These are phyloP conservation scores for Xylariaceae sp. DNA, from an alignment of 2,329 filamentous ascomycete species.

Conservation along the genomic window DNA sequence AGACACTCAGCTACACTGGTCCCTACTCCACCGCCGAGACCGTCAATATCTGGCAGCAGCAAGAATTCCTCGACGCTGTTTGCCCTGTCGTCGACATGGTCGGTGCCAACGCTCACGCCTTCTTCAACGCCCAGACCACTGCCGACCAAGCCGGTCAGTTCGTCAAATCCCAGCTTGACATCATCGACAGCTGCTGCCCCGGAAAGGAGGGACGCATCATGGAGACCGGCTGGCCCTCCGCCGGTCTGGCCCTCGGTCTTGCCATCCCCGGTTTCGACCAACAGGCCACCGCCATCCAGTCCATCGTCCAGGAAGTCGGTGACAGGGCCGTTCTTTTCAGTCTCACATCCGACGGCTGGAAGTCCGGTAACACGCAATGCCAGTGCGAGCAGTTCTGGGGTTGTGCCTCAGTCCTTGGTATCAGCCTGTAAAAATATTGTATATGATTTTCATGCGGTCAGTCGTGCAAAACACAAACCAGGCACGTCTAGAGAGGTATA, in stretches of 20 bases:
- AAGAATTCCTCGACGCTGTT: slow-evolving; percentile 52
- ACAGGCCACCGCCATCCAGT: slow-evolving; percentile 67
- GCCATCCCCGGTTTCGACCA: slow-evolving; percentile 62
- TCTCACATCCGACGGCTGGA: slow-evolving; percentile 76
- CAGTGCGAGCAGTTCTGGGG: slow-evolving; percentile 70
- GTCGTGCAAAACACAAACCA: background rate
- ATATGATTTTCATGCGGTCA: background rate
- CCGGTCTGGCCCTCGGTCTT: slow-evolving; percentile 63
- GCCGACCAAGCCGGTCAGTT: slow-evolving; percentile 69
- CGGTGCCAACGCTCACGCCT: slow-evolving; percentile 85
- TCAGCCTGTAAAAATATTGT: slow-evolving; percentile 23
- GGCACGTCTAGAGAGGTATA: background rate
- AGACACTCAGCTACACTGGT: slow-evolving; percentile 66
- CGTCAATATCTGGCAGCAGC: slow-evolving; percentile 67
- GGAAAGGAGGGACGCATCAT: slow-evolving; percentile 72
- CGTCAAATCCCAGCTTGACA: slow-evolving; percentile 64
- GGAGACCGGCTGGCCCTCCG: slow-evolving; percentile 84
- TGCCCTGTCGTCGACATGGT: slow-evolving; percentile 73
- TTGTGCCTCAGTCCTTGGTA: slow-evolving; percentile 24
- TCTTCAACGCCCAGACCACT: slow-evolving; percentile 72
- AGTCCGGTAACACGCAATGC: slow-evolving; percentile 58
- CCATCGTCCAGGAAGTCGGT: slow-evolving; percentile 63
- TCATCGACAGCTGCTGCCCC: slow-evolving; percentile 64
- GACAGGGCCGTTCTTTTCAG: slow-evolving; percentile 74
- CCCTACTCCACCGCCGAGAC: slow-evolving; percentile 82